phyloP scores from a whole-genome alignment of 73 alveolate genomes.

The Uronychia binucleata region DNA sequence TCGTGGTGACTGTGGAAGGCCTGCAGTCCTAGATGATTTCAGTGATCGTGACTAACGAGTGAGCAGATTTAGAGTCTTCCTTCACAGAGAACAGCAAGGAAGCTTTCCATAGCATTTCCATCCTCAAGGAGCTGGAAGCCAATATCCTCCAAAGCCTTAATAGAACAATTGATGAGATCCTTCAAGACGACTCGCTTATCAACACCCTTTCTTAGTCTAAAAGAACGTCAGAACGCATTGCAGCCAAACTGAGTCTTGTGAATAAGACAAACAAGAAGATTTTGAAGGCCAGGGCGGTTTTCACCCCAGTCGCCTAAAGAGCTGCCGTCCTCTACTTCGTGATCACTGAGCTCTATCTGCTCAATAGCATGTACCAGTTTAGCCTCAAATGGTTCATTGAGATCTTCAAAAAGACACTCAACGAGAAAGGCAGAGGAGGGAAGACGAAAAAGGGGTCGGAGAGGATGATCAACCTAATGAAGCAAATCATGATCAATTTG shows the following conservation, averaged over 20 bases:
- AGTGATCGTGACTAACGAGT: constrained; percentile 96
- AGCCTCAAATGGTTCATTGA: constrained; percentile 80
- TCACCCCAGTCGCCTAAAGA: constrained; percentile 76
- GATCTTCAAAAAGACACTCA: constrained; percentile 79
- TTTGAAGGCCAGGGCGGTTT: constrained; percentile 69
- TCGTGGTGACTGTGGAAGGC: constrained; percentile 78
- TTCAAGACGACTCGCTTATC: constrained; percentile 70
- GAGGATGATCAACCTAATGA: constrained; percentile 64
- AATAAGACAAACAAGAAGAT: constrained; percentile 72
- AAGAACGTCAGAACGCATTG: constrained; percentile 72
- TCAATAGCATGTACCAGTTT: constrained; percentile 97
- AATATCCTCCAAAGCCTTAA: constrained; percentile 42
- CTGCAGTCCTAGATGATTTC: constrained; percentile 96
- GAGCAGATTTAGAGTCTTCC: constrained; percentile 81
- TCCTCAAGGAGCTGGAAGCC: constrained; percentile 21
- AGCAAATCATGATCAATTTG: constrained; percentile 70
- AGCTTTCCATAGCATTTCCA: constrained; percentile 21
- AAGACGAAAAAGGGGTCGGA: constrained; percentile 48
- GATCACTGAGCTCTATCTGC: constrained; percentile 67
- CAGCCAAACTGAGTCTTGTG: constrained; percentile 71
- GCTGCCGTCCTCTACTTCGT: constrained; percentile 72
- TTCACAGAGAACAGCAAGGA: constrained; percentile 28
- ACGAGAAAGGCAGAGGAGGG: constrained; percentile 74
- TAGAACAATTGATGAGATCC: constrained; percentile 78
- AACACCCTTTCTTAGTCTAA: constrained; percentile 81